These are phyloP conservation scores for Amylostereum areolatum DNA, from an alignment of 1,284 basidiomycete species.

Conservation along the genomic window DNA sequence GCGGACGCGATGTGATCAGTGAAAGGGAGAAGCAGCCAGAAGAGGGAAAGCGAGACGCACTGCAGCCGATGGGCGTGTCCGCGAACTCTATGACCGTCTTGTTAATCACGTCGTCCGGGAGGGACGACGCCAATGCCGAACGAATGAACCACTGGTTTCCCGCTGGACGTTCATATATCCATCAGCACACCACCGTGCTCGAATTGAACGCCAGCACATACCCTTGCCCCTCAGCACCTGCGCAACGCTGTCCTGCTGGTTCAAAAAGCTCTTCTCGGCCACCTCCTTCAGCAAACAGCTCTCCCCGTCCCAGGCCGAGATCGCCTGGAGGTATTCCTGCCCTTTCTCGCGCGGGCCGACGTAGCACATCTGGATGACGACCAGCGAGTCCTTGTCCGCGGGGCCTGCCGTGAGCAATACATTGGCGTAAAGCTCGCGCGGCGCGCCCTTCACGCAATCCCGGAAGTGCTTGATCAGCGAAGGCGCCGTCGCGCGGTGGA, in stretches of 20 bases:
- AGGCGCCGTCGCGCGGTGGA: constrained; percentile 77
- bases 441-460: constrained; percentile 85
- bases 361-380: constrained; percentile 89
- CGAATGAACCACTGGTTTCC: constrained; percentile 89
- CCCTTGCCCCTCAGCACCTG: constrained; percentile 78
- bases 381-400: constrained; percentile 70
- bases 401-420: constrained; percentile 86
- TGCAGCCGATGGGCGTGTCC: constrained; percentile 80
- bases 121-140: constrained; percentile 68
- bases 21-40: neutral
- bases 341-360: constrained; percentile 72
- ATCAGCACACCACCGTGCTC: neutral
- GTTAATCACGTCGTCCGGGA: constrained; percentile 83
- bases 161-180: constrained; percentile 14
- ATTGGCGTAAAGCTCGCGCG: constrained; percentile 83
- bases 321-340: constrained; percentile 72
- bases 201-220: neutral
- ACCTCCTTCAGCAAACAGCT: constrained; percentile 82
- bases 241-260: constrained; percentile 87
- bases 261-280: constrained; percentile 79
- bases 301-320: constrained; percentile 83
- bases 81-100: constrained; percentile 78
- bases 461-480: constrained; percentile 88
- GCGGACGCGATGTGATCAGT: constrained; percentile 4
- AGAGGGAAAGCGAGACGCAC: constrained; percentile 40